A percentile compares a stretch with the other conserved stretches of the same genome.
Conservation (phyloP, 352 stramenopile species). For the Phytophthora rubi region DNA sequence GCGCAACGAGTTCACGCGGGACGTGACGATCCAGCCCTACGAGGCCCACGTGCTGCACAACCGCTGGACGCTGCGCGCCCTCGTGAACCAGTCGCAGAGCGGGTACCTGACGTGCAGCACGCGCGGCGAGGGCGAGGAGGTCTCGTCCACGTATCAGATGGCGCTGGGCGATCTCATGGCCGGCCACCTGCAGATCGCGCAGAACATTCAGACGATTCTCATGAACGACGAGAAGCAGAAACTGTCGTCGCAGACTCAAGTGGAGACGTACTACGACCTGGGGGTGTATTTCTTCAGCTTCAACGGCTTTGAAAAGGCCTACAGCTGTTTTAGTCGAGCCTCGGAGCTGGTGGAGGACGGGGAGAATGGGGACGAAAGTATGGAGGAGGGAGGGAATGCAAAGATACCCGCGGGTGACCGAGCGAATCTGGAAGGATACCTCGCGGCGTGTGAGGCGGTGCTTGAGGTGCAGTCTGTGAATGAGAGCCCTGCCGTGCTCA, state of each 20-base stretch:
- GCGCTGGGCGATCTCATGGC: slow-evolving; percentile 69
- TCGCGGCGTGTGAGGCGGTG: slow-evolving; percentile 73
- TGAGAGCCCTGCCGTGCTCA: slow-evolving; percentile 40
- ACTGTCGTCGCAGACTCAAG: slow-evolving; percentile 49
- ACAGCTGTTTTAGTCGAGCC: slow-evolving; percentile 75
- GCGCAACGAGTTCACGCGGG: slow-evolving; percentile 40
- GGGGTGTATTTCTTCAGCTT: slow-evolving; percentile 84
- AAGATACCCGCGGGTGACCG: slow-evolving; percentile 36
- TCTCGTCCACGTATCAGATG: slow-evolving; percentile 66
- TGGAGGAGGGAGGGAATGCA: slow-evolving; percentile 12
- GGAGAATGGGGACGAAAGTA: slow-evolving; percentile 25
- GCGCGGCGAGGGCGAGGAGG: slow-evolving; percentile 70
- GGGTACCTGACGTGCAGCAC: slow-evolving; percentile 74
- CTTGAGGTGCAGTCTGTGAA: slow-evolving; percentile 53
- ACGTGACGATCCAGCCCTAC: slow-evolving; percentile 45
- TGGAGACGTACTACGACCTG: slow-evolving; percentile 74
- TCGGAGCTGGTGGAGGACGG: slow-evolving; percentile 60
- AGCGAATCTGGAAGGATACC: slow-evolving; percentile 66
- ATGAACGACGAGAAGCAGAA: slow-evolving; percentile 53
- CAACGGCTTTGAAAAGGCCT: slow-evolving; percentile 74
- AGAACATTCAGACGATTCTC: slow-evolving; percentile 63
- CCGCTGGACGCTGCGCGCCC: slow-evolving; percentile 77
- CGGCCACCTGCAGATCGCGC: slow-evolving; percentile 64
- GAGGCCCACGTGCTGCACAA: slow-evolving; percentile 73
- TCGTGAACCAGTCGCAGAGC: slow-evolving; percentile 75